These are phyloP conservation scores for Tolypocladium amazonense DNA, from an alignment of 2,329 filamentous ascomycete species.

Conservation along the genomic window DNA sequence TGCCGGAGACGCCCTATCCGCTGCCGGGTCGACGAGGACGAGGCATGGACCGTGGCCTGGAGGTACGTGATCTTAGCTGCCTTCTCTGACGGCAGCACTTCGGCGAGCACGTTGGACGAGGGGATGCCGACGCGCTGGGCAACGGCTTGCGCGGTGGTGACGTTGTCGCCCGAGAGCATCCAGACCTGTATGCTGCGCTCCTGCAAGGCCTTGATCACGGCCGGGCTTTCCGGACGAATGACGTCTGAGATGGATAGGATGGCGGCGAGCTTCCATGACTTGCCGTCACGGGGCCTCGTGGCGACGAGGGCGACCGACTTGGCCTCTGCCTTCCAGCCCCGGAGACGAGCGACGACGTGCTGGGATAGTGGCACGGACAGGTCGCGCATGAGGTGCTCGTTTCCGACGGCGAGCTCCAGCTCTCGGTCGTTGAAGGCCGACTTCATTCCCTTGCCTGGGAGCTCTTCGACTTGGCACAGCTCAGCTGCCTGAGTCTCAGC, in stretches of 20 bases:
- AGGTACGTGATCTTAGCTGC: slow-evolving; percentile 58
- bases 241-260: slow-evolving; percentile 73
- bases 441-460: slow-evolving; percentile 61
- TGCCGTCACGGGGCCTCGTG: slow-evolving; percentile 17
- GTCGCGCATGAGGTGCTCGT: slow-evolving; percentile 56
- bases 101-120: slow-evolving; percentile 65
- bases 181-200: slow-evolving; percentile 62
- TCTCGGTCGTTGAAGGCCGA: slow-evolving; percentile 34
- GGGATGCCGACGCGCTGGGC: slow-evolving; percentile 67
- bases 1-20: slow-evolving; percentile 3
- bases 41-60: slow-evolving; percentile 38
- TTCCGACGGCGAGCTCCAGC: slow-evolving; percentile 55
- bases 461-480: slow-evolving; percentile 45
- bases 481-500: slow-evolving; percentile 17
- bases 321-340: slow-evolving; percentile 50
- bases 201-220: slow-evolving; percentile 55
- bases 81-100: slow-evolving; percentile 78
- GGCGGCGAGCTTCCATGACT: slow-evolving; percentile 44
- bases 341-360: slow-evolving; percentile 24
- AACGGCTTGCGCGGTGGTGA: slow-evolving; percentile 72
- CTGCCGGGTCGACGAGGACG: not conserved
- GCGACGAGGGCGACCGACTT: slow-evolving; percentile 55
- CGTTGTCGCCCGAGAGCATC: slow-evolving; percentile 91
- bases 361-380: slow-evolving; percentile 28
- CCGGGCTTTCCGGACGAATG: slow-evolving; percentile 60